phyloP scores from a whole-genome alignment of 2,329 filamentous ascomycete species.

The Neocatenulostroma microsporum region DNA sequence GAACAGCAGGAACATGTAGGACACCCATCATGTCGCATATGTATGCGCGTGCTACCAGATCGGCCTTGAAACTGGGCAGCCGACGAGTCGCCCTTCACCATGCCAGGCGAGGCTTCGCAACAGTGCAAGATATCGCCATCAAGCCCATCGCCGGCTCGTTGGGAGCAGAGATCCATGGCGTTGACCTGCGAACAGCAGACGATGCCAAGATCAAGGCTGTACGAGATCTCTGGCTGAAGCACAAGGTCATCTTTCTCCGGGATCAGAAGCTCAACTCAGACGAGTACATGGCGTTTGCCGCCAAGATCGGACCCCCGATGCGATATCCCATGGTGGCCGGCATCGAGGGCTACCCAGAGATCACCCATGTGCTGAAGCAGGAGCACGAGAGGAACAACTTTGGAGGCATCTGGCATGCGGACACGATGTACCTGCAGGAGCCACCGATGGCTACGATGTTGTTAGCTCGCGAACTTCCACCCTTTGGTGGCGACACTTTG shows the following conservation, averaged over 20 bases:
- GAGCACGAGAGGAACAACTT: constrained; percentile 19
- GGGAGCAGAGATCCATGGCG: constrained; percentile 60
- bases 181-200: constrained; percentile 61
- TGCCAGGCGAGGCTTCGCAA: too few species aligned
- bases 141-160: constrained; percentile 35
- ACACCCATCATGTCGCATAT: too few species aligned
- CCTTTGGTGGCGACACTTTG: constrained; percentile 67
- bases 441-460: constrained; percentile 20
- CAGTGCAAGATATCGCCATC: too few species aligned
- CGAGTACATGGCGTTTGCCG: constrained; percentile 60
- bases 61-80: too few species aligned
- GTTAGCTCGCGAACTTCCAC: constrained; percentile 15
- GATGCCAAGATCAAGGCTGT: constrained; percentile 64
- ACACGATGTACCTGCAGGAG: constrained; percentile 17
- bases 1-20: too few species aligned
- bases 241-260: constrained; percentile 69
- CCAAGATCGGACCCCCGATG: constrained; percentile 69
- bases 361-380: constrained; percentile 20
- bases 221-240: constrained; percentile 62
- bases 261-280: constrained; percentile 64
- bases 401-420: constrained; percentile 21
- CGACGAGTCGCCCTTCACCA: too few species aligned
- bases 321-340: constrained; percentile 20
- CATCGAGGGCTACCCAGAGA: constrained; percentile 16
- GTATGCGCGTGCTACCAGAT: too few species aligned